Evolutionary conservation across 495 filamentous ascomycete genomes (phyloP).

Genomic region (Parmelia sp.): DNA sequence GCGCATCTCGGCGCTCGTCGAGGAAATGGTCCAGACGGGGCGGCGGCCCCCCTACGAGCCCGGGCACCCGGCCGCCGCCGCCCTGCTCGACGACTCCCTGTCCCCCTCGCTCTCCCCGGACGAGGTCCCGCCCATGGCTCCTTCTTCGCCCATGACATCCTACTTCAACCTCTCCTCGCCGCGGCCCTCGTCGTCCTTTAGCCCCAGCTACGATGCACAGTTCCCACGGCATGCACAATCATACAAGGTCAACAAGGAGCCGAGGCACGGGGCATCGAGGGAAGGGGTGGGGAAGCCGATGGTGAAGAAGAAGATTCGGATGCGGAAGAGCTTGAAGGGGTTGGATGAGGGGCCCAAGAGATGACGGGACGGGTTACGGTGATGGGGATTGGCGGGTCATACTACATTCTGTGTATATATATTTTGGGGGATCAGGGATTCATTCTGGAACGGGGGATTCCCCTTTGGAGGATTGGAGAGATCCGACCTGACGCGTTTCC

Average conservation of each 20-base stretch:
- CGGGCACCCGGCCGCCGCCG: constrained; percentile 1
- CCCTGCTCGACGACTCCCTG: constrained; percentile 6
- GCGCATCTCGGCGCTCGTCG: constrained; percentile 18
- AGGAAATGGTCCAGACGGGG: constrained; percentile 18
- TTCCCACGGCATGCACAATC: constrained; percentile 9
- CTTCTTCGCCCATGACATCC: constrained; percentile 1
- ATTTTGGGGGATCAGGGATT: not conserved
- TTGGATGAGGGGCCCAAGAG: constrained; percentile 8
- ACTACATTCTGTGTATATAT: constrained; percentile 8
- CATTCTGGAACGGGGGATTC: not conserved
- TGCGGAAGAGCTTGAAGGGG: constrained; percentile 20
- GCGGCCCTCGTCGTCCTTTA: constrained; percentile 1
- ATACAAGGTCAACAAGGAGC: constrained; percentile 15
- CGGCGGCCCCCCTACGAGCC: not conserved
- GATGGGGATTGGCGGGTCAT: too few species aligned
- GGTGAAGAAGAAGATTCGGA: constrained; percentile 23
- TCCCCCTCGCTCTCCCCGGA: constrained; percentile 14
- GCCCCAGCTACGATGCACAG: not conserved
- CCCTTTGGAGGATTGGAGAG: not conserved
- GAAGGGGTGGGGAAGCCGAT: constrained; percentile 17
- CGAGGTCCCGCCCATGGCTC: not conserved
- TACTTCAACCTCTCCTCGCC: constrained; percentile 12
- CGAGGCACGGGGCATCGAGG: constrained; percentile 15
- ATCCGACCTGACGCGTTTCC: too few species aligned
- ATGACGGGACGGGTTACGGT: not conserved